Evolutionary conservation across 2,329 filamentous ascomycete species (phyloP), one percentile per base, ranked within the genome.

Genomic region (Epichloe gansuensis): DNA sequence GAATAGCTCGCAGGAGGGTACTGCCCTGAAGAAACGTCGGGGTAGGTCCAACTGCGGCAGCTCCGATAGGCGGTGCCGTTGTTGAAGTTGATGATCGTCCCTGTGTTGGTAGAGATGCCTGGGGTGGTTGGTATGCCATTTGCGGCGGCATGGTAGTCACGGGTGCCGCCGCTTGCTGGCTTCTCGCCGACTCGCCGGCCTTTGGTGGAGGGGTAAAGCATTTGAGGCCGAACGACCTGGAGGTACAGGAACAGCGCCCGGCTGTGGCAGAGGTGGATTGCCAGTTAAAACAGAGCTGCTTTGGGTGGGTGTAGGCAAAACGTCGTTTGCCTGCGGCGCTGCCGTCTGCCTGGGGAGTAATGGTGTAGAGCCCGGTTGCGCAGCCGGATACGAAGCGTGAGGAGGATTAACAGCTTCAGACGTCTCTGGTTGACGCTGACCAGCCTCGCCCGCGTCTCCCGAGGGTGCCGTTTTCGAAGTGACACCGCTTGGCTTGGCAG

Each of bases 261-360:
- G 79, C 58, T 82, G 78, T 34, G 80, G 79, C 56, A 74, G 67
- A 52, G 78, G 74, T 47, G 79, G 79, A 15, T 67, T 67, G 45
- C 64, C 58, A 48, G 58, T 55, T 28, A 60, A 56, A 35, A 44
- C 42, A 39, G 41, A 35, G 47, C 63, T 55, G 45, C 63, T 63
- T 55, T 62, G 65, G 8, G 74, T 76, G 46, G 73, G 71, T 39
- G 74, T 73, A 53, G 73, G 70, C 49, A 68, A 69, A 50, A 66
- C 56, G 28, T 67, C 63, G 52, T 68, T 67, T 49, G 64, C 59
- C 37, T 62, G 62, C 52, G 62, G 62, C 47, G 66, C 62, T 43
- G 66, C 68, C 17, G 76, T 78, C 44, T 71, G 66, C 35, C 63
- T 65, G 46, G 76, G 71, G 46, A 75, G 61, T 15, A 67, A 67